phyloP scores from a whole-genome alignment of 768 basidiomycete genomes.

The Phanerochaete carnosa region DNA sequence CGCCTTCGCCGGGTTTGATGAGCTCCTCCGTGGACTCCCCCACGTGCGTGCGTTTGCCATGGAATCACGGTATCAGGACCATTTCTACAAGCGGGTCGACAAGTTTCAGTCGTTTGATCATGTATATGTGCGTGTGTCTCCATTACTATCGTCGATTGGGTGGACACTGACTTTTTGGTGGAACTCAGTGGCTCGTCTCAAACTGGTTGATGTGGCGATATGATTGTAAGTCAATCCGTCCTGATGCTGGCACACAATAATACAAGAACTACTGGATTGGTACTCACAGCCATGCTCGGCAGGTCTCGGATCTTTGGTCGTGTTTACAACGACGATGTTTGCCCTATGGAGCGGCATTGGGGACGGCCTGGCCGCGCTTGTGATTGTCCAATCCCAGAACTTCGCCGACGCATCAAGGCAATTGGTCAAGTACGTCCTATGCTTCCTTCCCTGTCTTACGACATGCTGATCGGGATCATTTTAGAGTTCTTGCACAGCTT shows the following conservation, averaged over 20 bases:
- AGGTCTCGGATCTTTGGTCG: slow-evolving; percentile 71
- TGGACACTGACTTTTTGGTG: neutral
- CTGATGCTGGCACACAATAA: no score
- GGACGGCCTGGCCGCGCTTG: slow-evolving; percentile 64
- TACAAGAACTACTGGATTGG: neutral
- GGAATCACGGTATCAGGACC: slow-evolving; percentile 63
- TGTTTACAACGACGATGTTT: slow-evolving; percentile 66
- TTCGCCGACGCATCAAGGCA: slow-evolving; percentile 69
- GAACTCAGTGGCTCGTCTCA: slow-evolving; percentile 57
- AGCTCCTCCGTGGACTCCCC: slow-evolving; percentile 60
- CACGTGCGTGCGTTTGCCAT: slow-evolving; percentile 72
- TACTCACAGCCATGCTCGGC: neutral
- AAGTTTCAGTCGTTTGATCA: slow-evolving; percentile 73
- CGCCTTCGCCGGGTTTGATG: slow-evolving; percentile 72
- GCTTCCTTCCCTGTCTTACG: neutral
- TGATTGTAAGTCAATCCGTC: slow-evolving; percentile 46
- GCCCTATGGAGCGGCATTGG: slow-evolving; percentile 55
- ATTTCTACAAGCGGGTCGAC: slow-evolving; percentile 54
- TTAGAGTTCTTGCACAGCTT: slow-evolving; percentile 62
- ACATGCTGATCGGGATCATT: neutral
- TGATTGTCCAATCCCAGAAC: slow-evolving; percentile 66
- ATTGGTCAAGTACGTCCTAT: slow-evolving; percentile 44
- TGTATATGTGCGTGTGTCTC: slow-evolving; percentile 49
- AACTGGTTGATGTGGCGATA: slow-evolving; percentile 74
- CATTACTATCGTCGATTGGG: neutral